Base-by-base conservation (phyloP, 257 asterid genomes). In the Capsicum baccatum region DNA sequence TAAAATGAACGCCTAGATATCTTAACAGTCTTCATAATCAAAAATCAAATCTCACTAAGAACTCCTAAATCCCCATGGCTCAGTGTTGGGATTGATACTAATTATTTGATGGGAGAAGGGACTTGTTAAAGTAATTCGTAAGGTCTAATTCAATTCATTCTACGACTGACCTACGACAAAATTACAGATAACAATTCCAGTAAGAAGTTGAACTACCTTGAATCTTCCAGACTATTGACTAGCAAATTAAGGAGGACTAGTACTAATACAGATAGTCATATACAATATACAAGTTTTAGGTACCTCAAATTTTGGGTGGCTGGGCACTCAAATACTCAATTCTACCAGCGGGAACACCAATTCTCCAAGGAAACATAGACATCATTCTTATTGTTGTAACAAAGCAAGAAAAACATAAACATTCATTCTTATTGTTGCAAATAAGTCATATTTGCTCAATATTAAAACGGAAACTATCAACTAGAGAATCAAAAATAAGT, bases 121-220 rank as follows among this genome's bases (percentile, higher is more conserved):
- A 0, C 44, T 47, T 47, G 19, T n/a, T 48, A 71, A 71, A 44
- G 35, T n/a, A 47, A n/a, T 73, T 73, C 6, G 17, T 73, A 48
- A 73, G 42, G 57, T 47, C 10, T 42, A 70, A 9, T 71, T 44
- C 57, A 47, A 71, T 12, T 71, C 58, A 71, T 71, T 47, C 17
- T 10, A 26, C 11, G 3, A 26, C 5, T 11, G 15, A 26, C 6
- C 44, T 64, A 64, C 44, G 42, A 26, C 44, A 64, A 2, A 33
- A 26, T 15, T 35, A 44, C 59, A 71, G 10, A 19, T 10, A 21
- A 73, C 48, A 47, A 70, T 6, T 47, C 58, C n/a, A 47, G 42
- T 44, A 73, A 73, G 37, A 73, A 73, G 42, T n/a, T 73, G 42
- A 73, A 47, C 37, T 48, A 73, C 60, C 80, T 73, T 73, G 59